These are phyloP conservation scores for Pleurotus sapidus DNA, from an alignment of 768 basidiomycete genomes.

Conservation along the genomic window DNA sequence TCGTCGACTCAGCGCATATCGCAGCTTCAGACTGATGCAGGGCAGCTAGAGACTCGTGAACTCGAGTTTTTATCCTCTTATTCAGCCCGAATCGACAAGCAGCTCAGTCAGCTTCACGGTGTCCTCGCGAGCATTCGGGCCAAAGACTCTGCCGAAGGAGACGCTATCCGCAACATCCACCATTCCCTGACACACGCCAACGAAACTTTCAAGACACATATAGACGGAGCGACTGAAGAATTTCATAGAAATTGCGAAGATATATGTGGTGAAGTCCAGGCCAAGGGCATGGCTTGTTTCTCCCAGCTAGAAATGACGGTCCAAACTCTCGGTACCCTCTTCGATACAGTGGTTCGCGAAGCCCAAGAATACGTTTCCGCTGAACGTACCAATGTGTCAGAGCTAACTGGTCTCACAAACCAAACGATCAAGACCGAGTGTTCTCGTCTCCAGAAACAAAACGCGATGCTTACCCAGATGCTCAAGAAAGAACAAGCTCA, in stretches of 20 bases:
- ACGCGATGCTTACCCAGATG: conserved; percentile 55
- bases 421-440: conserved; percentile 52
- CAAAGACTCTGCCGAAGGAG: conserved; percentile 52
- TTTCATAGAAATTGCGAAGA: conserved; percentile 46
- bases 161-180: conserved; percentile 48
- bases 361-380: conserved; percentile 52
- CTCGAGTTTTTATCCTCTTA: conserved; percentile 47
- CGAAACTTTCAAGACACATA: conserved; percentile 48
- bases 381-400: conserved; percentile 48
- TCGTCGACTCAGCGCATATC: conserved; percentile 49
- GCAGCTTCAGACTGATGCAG: conserved; percentile 54
- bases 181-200: conserved; percentile 49
- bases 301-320: conserved; percentile 52
- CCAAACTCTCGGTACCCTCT: conserved; percentile 50
- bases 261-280: conserved; percentile 45
- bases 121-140: conserved; percentile 51
- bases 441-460: conserved; percentile 65
- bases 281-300: conserved; percentile 42
- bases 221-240: conserved; percentile 52
- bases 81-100: conserved; percentile 53
- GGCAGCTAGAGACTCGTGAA: conserved; percentile 55
- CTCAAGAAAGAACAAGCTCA: conserved; percentile 66
- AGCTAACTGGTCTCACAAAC: conserved; percentile 47
- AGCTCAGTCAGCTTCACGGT: conserved; percentile 52
- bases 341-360: conserved; percentile 60